Evolutionary conservation across 768 basidiomycete species (phyloP), one percentile per base, ranked within the genome.

Genomic region (Asterophora lycoperdoides): DNA sequence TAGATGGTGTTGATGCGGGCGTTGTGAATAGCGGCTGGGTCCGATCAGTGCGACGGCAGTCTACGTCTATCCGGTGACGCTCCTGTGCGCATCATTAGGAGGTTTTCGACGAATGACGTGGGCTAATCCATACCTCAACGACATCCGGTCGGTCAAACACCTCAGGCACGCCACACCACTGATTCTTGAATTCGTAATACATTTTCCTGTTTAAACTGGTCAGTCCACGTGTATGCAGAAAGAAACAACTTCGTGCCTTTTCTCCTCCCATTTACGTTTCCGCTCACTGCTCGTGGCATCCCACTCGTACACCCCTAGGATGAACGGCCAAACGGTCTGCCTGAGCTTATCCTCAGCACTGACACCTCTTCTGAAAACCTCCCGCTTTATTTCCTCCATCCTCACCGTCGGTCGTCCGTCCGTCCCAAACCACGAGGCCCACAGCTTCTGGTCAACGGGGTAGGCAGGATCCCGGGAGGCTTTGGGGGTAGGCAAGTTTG

Each of bases 31-130:
- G 75, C 5, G 90, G 84, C 57, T 98, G 95, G n/a, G 78, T 86
- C 32, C 96, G 79, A 66, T 99, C 96, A 17, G 96, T 99, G 20
- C 96, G 80, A 49, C 94, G 84, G 60, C 96, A 98, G 62, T 98
- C 96, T 48, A 99, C 96, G 60, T 98, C 91, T 57, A 93, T 92
- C 19, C 91, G 81, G 67, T 93, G 91, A n/a, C 89, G 81, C 63
- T 93, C 91, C 84, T 46, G 37, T n/a, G 29, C 3, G 11, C 18
- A 11, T 18, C n/a, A 9, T 13, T 3, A 11, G 15, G 32, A 10
- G 17, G 20, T 18, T 47, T 26, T 5, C n/a, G 19, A 17, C 19
- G 32, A 8, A 47, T 39, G 41, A 52, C 6, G 17, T 45, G 41
- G 32, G 15, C 49, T 64, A 64, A 35, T 53, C 44, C 55, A 58